Evolutionary conservation across 208 protist genomes (phyloP).

Genomic region (Borovskyia barvae): DNA sequence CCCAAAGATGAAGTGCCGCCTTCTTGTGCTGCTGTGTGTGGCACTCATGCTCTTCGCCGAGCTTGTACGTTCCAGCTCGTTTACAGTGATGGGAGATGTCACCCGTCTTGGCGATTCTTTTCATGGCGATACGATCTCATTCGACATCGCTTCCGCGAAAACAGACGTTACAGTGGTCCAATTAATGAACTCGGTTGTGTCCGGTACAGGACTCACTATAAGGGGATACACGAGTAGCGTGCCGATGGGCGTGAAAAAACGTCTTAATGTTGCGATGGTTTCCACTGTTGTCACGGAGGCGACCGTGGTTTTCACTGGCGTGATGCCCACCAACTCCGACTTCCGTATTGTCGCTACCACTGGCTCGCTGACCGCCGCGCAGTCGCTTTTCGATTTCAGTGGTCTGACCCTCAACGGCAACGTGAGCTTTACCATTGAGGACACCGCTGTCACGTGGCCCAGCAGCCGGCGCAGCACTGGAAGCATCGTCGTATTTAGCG

Average conservation of each 20-base stretch:
- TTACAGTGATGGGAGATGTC: not conserved
- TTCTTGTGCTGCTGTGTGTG: conserved; percentile 16
- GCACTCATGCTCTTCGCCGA: conserved; percentile 15
- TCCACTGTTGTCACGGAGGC: conserved; percentile 3
- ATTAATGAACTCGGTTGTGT: conserved; percentile 12
- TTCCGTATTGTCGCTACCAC: conserved; percentile 18
- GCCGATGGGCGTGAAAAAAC: not conserved
- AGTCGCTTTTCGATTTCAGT: conserved; percentile 27
- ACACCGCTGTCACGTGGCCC: conserved; percentile 12
- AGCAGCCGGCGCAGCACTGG: not conserved
- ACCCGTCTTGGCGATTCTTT: conserved; percentile 1
- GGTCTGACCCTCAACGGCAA: conserved; percentile 8
- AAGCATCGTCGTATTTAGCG: conserved; percentile 4
- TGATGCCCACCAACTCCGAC: conserved; percentile 20
- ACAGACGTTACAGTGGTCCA: conserved; percentile 13
- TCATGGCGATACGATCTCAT: conserved; percentile 9
- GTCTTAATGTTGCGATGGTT: conserved; percentile 11
- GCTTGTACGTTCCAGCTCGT: conserved; percentile 5
- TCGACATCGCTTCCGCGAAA: conserved; percentile 3
- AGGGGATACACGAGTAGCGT: not conserved
- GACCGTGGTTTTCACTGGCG: conserved; percentile 5
- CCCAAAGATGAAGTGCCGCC: too few species aligned
- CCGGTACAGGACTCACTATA: conserved; percentile 10
- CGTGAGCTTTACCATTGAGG: conserved; percentile 10
- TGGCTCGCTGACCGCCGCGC: conserved; percentile 1